Percentiles rank a stretch among this genome's conserved stretches.
Evolutionary conservation across 305 asterid genomes (phyloP).

Genomic region (Coffea humblotiana): DNA sequence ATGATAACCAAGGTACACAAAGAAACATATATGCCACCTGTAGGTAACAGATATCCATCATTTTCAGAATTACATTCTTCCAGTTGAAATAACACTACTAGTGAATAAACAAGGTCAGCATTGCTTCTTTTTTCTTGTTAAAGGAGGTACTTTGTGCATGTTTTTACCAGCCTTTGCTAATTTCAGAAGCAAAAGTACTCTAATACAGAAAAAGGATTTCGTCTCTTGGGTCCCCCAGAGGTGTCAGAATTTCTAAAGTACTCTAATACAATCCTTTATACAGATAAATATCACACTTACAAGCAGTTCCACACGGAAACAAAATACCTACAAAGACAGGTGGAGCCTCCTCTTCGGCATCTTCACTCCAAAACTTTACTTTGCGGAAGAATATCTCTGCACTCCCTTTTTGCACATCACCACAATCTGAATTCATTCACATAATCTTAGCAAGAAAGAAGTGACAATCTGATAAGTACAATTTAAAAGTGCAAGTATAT

Average conservation of each 20-base stretch:
- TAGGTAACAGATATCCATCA: neutral
- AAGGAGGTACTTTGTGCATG: neutral
- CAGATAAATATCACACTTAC: neutral
- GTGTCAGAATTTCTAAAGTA: neutral
- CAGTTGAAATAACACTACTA: neutral
- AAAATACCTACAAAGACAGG: slow-evolving; percentile 96
- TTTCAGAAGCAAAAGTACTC: neutral
- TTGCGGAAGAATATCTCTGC: slow-evolving; percentile 97
- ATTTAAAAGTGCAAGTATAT: neutral
- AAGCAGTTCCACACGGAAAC: slow-evolving; percentile 16
- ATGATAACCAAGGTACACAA: neutral
- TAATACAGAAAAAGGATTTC: neutral
- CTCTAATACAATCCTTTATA: neutral
- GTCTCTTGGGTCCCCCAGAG: neutral
- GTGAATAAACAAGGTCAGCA: neutral
- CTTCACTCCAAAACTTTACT: slow-evolving; percentile 98
- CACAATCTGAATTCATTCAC: slow-evolving; percentile 58
- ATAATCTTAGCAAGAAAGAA: slow-evolving; percentile 23
- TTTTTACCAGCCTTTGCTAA: neutral
- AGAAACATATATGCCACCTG: neutral
- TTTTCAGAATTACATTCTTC: neutral
- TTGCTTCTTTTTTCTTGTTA: neutral
- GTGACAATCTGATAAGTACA: neutral
- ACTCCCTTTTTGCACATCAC: slow-evolving; percentile 96
- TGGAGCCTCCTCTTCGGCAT: slow-evolving; percentile 97